phyloP scores from a whole-genome alignment of 2,329 filamentous ascomycete species.

The Sphaerulina populicola region DNA sequence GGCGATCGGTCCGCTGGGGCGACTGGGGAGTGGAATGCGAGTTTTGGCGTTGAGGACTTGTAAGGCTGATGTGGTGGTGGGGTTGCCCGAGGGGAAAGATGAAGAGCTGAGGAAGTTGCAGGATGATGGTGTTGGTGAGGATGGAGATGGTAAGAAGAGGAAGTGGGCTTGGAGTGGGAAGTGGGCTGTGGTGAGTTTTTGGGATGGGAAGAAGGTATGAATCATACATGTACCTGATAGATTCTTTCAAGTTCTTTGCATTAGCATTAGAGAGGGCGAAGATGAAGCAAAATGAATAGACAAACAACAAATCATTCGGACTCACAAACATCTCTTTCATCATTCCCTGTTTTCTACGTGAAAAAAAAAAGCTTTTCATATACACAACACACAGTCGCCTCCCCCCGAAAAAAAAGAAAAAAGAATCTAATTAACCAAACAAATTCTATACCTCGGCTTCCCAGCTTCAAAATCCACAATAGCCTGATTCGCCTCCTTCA shows the following conservation, averaged over 20 bases:
- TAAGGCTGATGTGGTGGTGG: slow-evolving; percentile 93
- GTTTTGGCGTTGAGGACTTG: slow-evolving; percentile 83
- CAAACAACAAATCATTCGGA: too few relatives aligned
- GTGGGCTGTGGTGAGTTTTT: slow-evolving; percentile 87
- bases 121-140: slow-evolving; percentile 54
- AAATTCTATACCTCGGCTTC: slow-evolving; percentile 42
- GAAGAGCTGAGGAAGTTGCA: slow-evolving; percentile 64
- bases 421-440: slow-evolving; percentile 33
- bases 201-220: slow-evolving; percentile 56
- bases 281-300: too few relatives aligned
- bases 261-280: too few relatives aligned
- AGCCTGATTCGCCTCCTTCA: slow-evolving; percentile 51
- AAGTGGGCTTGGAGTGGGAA: slow-evolving; percentile 96
- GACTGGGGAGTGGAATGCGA: slow-evolving; percentile 63
- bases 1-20: slow-evolving; percentile 74
- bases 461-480: slow-evolving; percentile 51
- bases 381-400: too few relatives aligned
- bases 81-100: slow-evolving; percentile 71
- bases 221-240: too few relatives aligned
- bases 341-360: too few relatives aligned
- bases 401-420: too few relatives aligned
- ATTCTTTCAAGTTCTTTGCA: too few relatives aligned
- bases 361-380: neutral
- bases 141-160: slow-evolving; percentile 58
- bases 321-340: too few relatives aligned